Evolutionary conservation across 2,329 filamentous ascomycete genomes (phyloP).

Genomic region (Trichoderma koningiopsis): DNA sequence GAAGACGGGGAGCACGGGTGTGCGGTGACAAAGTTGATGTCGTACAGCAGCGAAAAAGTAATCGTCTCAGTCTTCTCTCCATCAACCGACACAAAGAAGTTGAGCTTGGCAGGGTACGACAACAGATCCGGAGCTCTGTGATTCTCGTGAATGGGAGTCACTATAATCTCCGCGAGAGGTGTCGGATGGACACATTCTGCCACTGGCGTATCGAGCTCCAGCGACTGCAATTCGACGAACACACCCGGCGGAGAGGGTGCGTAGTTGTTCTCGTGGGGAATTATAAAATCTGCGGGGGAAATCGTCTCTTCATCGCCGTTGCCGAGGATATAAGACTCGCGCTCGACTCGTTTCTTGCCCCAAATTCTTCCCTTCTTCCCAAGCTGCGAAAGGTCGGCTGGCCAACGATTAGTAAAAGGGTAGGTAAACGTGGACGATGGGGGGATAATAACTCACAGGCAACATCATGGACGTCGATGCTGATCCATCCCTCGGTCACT

Average conservation of each 20-base stretch:
- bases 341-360: conserved; percentile 61
- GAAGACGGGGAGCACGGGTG: conserved; percentile 64
- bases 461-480: conserved; percentile 58
- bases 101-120: conserved; percentile 41
- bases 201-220: conserved; percentile 50
- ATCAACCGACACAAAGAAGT: conserved; percentile 42
- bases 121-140: conserved; percentile 40
- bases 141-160: conserved; percentile 43
- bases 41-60: conserved; percentile 54
- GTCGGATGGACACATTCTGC: conserved; percentile 50
- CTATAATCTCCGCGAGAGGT: conserved; percentile 46
- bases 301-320: conserved; percentile 57
- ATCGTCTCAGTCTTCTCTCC: conserved; percentile 46
- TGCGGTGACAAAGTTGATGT: conserved; percentile 66
- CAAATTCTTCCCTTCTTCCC: conserved; percentile 62
- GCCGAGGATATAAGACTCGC: conserved; percentile 62
- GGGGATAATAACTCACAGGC: conserved; percentile 45
- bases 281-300: conserved; percentile 63
- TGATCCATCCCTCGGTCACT: conserved; percentile 59
- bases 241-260: conserved; percentile 50
- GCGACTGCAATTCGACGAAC: conserved; percentile 51
- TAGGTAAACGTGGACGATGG: not conserved
- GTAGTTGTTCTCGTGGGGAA: conserved; percentile 60
- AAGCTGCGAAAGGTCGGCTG: conserved; percentile 53
- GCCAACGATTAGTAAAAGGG: not conserved